A percentile compares a stretch with the other conserved stretches of the same genome.
These are phyloP conservation scores for Mycosphaerelloides madeirae DNA, from an alignment of 2,329 filamentous ascomycete genomes.

Conservation along the genomic window DNA sequence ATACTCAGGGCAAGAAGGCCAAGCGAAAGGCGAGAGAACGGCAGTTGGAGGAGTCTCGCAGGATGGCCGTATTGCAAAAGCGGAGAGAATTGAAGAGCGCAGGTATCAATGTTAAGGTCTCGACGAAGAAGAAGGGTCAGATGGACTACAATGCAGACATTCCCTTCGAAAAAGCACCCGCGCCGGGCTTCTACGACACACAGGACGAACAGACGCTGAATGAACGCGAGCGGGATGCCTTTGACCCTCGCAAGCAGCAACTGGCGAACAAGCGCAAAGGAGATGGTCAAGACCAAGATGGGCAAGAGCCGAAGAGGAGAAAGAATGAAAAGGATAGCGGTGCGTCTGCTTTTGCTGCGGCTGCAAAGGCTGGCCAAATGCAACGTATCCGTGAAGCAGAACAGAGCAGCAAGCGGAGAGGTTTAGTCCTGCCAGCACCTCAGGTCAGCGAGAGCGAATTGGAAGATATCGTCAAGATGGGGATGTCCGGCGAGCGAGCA, in stretches of 20 bases:
- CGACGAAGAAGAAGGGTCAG: conserved; percentile 84
- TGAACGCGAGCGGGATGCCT: conserved; percentile 75
- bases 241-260: conserved; percentile 90
- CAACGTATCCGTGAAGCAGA: conserved; percentile 94
- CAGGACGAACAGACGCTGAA: conserved; percentile 74
- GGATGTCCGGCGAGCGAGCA: conserved; percentile 84
- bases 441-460: conserved; percentile 91
- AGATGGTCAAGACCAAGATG: conserved; percentile 71
- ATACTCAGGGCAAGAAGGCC: conserved; percentile 98
- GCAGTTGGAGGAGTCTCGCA: conserved; percentile 88
- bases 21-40: conserved; percentile 95
- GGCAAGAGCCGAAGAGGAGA: conserved; percentile 71
- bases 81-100: conserved; percentile 93
- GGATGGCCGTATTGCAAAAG: conserved; percentile 88
- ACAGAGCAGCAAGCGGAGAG: conserved; percentile 86
- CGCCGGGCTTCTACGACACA: conserved; percentile 89
- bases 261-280: conserved; percentile 89
- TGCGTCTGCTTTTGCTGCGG: conserved; percentile 77
- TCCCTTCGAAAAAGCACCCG: conserved; percentile 89
- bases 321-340: conserved; percentile 81
- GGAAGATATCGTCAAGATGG: conserved; percentile 98
- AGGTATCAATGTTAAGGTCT: conserved; percentile 96
- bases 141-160: conserved; percentile 99
- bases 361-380: conserved; percentile 87
- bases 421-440: conserved; percentile 77